Conservation (phyloP, 306 rosid genomes). For the Trifolium subterraneum region DNA sequence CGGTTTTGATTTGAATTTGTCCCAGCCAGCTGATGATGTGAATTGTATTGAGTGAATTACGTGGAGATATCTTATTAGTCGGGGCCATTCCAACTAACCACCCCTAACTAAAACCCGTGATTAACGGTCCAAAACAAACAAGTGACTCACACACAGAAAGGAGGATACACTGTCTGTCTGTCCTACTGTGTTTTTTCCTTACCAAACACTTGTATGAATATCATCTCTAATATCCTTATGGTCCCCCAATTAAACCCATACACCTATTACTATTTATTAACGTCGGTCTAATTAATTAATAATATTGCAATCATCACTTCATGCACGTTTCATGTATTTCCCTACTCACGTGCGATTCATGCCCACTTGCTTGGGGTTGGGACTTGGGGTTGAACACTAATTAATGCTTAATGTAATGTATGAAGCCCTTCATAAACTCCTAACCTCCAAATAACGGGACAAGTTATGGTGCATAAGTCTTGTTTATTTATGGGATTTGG, state of each 20-base stretch:
- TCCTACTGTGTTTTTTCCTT: constrained; percentile 5
- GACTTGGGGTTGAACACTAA: no score
- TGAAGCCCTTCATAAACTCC: no score
- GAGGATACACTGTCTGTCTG: no score
- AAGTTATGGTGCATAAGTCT: no score
- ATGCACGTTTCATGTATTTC: constrained; percentile 13
- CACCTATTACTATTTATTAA: background rate
- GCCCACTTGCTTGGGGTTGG: background rate
- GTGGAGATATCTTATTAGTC: background rate
- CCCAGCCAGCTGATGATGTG: background rate
- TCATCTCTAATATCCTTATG: constrained; percentile 7
- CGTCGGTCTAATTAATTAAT: constrained; percentile 26
- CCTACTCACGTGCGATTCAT: background rate
- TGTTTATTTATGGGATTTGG: no score
- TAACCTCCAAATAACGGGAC: no score
- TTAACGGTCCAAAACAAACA: constrained; percentile 26
- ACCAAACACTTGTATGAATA: constrained; percentile 20
- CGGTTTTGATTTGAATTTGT: background rate
- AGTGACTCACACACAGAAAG: constrained; percentile 33
- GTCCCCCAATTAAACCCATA: constrained; percentile 12
- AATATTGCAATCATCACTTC: constrained; percentile 15
- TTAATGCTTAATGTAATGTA: no score
- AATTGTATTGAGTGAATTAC: background rate
- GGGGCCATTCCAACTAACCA: constrained; percentile 36
- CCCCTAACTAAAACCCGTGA: constrained; percentile 34